A percentile compares a stretch with the other conserved stretches of the same genome.
phyloP scores from a whole-genome alignment of 495 filamentous ascomycete genomes.

The Penicillium canariense region DNA sequence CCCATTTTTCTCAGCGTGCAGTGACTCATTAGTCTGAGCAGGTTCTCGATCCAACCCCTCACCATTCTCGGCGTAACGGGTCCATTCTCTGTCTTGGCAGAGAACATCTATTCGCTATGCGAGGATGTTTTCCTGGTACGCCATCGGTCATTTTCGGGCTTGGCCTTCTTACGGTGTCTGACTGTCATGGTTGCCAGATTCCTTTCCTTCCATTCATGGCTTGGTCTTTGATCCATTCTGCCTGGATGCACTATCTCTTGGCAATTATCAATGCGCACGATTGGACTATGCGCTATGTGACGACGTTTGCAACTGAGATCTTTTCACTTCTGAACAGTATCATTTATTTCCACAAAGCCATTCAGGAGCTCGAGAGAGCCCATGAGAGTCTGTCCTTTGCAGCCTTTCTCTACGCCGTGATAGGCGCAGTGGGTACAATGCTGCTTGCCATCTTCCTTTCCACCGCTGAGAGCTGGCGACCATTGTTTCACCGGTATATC shows the following conservation, averaged over 20 bases:
- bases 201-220: constrained; percentile 71
- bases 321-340: constrained; percentile 70
- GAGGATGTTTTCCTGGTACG: constrained; percentile 54
- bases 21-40: constrained; percentile 18
- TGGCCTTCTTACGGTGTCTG: not conserved
- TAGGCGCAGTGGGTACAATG: constrained; percentile 68
- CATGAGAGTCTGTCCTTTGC: constrained; percentile 60
- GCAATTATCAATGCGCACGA: constrained; percentile 73
- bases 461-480: constrained; percentile 62
- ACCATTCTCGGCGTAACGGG: constrained; percentile 72
- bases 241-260: constrained; percentile 67
- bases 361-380: constrained; percentile 64
- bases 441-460: constrained; percentile 64
- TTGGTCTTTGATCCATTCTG: constrained; percentile 69
- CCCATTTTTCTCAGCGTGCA: not conserved
- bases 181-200: constrained; percentile 42
- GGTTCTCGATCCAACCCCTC: constrained; percentile 66
- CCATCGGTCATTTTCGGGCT: not conserved
- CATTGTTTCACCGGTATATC: constrained; percentile 64
- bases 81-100: constrained; percentile 69
- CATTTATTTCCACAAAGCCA: constrained; percentile 74
- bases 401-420: constrained; percentile 68
- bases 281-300: constrained; percentile 77
- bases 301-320: constrained; percentile 67
- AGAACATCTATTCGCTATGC: constrained; percentile 66